A percentile compares a stretch with the other conserved stretches of the same genome.
Conservation (phyloP, 2,329 filamentous ascomycete genomes). For the Uncinocarpus reesii region DNA sequence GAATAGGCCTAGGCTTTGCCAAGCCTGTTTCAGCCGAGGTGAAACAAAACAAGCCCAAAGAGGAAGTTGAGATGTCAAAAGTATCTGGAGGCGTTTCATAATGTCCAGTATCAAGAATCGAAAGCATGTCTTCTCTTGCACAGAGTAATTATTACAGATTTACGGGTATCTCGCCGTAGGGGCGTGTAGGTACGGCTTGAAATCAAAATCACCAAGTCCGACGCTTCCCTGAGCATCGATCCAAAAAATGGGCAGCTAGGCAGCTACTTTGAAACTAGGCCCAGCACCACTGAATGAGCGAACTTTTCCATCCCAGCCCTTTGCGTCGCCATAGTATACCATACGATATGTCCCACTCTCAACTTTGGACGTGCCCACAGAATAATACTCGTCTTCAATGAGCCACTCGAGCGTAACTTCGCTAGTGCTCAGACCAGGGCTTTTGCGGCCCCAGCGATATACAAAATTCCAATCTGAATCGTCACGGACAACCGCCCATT, state of each 20-base stretch:
- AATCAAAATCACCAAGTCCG: no score
- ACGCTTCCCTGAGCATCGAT: no score
- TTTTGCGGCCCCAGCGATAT: slow-evolving; percentile 67
- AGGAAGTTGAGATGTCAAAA: no score
- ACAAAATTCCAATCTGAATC: slow-evolving; percentile 78
- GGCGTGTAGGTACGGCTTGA: no score
- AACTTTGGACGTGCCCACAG: slow-evolving; percentile 26
- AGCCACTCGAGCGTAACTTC: slow-evolving; percentile 75
- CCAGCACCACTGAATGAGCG: slow-evolving; percentile 60
- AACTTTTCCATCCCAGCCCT: slow-evolving; percentile 52
- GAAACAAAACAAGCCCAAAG: neutral
- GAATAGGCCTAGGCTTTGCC: neutral
- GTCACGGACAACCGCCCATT: slow-evolving; percentile 58
- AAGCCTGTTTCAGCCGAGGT: neutral
- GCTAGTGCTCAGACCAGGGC: slow-evolving; percentile 59
- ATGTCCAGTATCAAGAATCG: no score
- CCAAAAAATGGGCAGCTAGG: slow-evolving; percentile 1
- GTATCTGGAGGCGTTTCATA: no score
- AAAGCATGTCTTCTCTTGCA: no score
- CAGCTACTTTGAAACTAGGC: slow-evolving; percentile 33
- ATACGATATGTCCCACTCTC: slow-evolving; percentile 61
- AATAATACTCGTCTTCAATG: slow-evolving; percentile 49
- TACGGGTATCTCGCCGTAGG: no score
- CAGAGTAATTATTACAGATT: no score
- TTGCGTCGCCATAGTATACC: slow-evolving; percentile 76